A percentile compares a stretch with the other conserved stretches of the same genome.
phyloP scores from a whole-genome alignment of 2,329 filamentous ascomycete genomes.

The Intubia oerlemansii region DNA sequence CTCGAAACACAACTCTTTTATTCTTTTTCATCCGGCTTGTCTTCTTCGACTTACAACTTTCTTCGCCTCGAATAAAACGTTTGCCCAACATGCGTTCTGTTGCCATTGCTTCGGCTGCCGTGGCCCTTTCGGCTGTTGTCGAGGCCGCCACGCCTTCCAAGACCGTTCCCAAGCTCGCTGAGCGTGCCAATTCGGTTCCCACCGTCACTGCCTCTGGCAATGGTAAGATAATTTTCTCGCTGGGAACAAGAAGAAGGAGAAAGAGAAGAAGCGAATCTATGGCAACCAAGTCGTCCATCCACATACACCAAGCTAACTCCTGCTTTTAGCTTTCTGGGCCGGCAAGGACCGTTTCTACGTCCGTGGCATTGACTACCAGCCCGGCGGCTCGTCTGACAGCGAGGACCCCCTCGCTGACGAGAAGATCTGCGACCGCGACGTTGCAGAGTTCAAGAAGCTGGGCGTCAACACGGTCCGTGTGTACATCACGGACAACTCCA shows the following conservation, averaged over 20 bases:
- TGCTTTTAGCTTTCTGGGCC: conserved; percentile 28
- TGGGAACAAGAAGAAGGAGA: too few species aligned
- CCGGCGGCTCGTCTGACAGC: conserved; percentile 32
- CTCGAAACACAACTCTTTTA: background rate
- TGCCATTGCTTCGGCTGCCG: conserved; percentile 22
- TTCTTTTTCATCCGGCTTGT: too few species aligned
- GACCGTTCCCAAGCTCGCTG: conserved; percentile 25
- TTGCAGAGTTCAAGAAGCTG: conserved; percentile 61
- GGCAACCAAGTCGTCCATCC: too few species aligned
- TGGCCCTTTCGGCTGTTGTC: conserved; percentile 23
- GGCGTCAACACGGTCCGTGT: conserved; percentile 84
- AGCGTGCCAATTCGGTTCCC: conserved; percentile 24
- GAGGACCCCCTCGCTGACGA: conserved; percentile 59
- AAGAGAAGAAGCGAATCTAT: too few species aligned
- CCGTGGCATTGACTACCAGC: conserved; percentile 40
- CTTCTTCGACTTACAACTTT: too few species aligned
- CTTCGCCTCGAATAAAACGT: too few species aligned
- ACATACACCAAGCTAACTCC: background rate
- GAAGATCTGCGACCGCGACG: conserved; percentile 53
- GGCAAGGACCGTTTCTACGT: conserved; percentile 33
- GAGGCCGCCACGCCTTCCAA: conserved; percentile 27
- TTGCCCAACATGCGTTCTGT: conserved; percentile 29
- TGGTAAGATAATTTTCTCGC: conserved; percentile 17
- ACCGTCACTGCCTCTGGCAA: conserved; percentile 33
- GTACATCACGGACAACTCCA: conserved; percentile 78